Evolutionary conservation across 306 rosid genomes (phyloP).

Genomic region (Lathyrus oleraceus): DNA sequence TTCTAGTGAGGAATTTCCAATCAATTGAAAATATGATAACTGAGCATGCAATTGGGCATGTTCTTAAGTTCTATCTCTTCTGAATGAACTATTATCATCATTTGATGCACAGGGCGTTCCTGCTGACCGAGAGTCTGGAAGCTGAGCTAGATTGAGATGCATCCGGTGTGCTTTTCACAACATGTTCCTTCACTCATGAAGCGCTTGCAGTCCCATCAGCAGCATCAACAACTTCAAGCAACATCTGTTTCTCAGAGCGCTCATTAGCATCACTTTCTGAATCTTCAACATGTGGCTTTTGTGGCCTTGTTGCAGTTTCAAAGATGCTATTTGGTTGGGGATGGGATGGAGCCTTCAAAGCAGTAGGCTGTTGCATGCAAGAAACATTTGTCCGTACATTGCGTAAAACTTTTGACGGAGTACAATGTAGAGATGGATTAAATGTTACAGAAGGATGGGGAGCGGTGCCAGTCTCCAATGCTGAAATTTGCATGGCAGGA

Average conservation of each 20-base stretch:
- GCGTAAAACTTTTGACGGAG: conserved; percentile 47
- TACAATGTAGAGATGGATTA: conserved; percentile 43
- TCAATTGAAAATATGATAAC: conserved; percentile 38
- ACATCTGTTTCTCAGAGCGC: no score
- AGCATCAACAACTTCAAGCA: no score
- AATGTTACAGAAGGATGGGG: conserved; percentile 48
- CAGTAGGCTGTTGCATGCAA: no score
- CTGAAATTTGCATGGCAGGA: conserved; percentile 41
- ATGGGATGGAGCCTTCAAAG: no score
- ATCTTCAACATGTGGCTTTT: no score
- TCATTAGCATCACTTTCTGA: no score
- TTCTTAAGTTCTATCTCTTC: conserved; percentile 31
- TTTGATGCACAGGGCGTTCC: conserved; percentile 36
- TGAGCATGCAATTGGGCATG: conserved; percentile 28
- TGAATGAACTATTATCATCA: conserved; percentile 33
- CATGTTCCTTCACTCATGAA: conserved; percentile 52
- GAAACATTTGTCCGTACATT: conserved; percentile 76
- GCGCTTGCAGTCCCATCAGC: no score
- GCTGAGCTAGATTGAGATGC: conserved; percentile 45
- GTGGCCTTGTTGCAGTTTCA: no score
- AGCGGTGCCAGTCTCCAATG: conserved; percentile 46
- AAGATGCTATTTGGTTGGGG: no score
- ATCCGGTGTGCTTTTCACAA: conserved; percentile 45
- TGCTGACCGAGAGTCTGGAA: conserved; percentile 31
- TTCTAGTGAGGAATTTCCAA: conserved; percentile 40